These are phyloP conservation scores for Alternaria sp. DNA, from an alignment of 2,329 filamentous ascomycete species.

Conservation along the genomic window DNA sequence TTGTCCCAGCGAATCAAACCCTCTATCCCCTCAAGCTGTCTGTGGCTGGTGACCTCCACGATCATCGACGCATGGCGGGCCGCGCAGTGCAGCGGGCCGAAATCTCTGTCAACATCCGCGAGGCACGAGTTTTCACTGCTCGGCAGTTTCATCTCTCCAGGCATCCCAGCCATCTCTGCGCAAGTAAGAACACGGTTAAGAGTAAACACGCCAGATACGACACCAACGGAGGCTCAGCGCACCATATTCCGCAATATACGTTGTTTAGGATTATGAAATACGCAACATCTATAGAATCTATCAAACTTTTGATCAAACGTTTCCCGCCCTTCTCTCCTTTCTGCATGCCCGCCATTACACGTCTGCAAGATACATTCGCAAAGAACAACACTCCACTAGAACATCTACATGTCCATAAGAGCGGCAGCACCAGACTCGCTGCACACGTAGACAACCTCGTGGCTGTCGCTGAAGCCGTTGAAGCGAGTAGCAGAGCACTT, in stretches of 20 bases:
- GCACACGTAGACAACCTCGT: constrained; percentile 93
- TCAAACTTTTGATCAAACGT: constrained; percentile 10
- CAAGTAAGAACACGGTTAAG: background rate
- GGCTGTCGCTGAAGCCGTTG: constrained; percentile 93
- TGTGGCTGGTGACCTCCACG: constrained; percentile 13
- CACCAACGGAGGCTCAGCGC: background rate
- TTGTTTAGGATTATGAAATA: constrained; percentile 1
- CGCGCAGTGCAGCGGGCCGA: constrained; percentile 21
- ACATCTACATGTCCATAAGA: constrained; percentile 60
- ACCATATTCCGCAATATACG: background rate
- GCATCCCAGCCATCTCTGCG: background rate
- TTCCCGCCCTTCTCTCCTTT: background rate
- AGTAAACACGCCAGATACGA: background rate
- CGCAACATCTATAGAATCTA: constrained; percentile 12
- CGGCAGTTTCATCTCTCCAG: background rate
- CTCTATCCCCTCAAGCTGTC: background rate
- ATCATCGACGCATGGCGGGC: constrained; percentile 12
- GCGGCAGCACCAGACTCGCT: constrained; percentile 89
- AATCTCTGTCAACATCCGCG: background rate
- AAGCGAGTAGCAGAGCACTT: constrained; percentile 97
- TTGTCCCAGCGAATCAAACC: constrained; percentile 4
- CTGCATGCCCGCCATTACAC: background rate
- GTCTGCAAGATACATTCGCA: background rate
- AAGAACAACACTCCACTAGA: no score
- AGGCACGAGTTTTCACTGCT: background rate